Evolutionary conservation across 495 filamentous ascomycete species (phyloP), one percentile per base, ranked within the genome.

Genomic region (Durotheca rogersii): DNA sequence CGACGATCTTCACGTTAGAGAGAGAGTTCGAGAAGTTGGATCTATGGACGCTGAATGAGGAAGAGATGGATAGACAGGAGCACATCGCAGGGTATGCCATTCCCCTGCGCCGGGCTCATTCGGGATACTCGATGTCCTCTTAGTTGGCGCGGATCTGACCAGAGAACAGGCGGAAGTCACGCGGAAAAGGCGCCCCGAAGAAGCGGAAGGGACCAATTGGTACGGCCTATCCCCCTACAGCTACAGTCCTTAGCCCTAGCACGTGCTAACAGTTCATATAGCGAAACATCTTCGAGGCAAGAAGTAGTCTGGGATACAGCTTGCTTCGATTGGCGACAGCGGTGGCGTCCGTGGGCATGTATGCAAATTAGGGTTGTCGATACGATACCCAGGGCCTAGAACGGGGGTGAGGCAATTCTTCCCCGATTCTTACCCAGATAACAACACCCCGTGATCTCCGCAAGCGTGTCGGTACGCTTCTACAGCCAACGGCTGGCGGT

Each of bases 111-210:
- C n/a, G 9, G 16, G 58, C 64, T 39, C 9, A 56, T 56, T 15
- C 41, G 35, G 35, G 9, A 43, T 19, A 34, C 21, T 15, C n/a
- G 2, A 9, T 16, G 19, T 16, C 15, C 10, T 7, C 15, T 31
- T 33, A 11, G 6, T 30, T 12, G 34, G 20, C 10, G n/a, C 15
- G 18, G 40, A 46, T 39, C 50, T 59, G 42, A 59, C 33, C 11
- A 23, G 18, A 34, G 4, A 2, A 51, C 12, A 88, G 83, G 54
- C 69, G 84, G 60, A 93, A 86, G 73, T 61, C 75, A 11, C 83
- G 88, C 67, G 93, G 91, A 38, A 97, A 97, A 72, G 88, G 87
- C 10, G 78, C 88, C 20, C 90, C 92, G 14, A 94, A 90, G 78
- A 96, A 96, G 81, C 93, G 92, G 74, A 81, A 75, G 66, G 82